Base-by-base conservation (phyloP, 2,329 filamentous ascomycete species). In the Scopulariopsis brevicaulis region DNA sequence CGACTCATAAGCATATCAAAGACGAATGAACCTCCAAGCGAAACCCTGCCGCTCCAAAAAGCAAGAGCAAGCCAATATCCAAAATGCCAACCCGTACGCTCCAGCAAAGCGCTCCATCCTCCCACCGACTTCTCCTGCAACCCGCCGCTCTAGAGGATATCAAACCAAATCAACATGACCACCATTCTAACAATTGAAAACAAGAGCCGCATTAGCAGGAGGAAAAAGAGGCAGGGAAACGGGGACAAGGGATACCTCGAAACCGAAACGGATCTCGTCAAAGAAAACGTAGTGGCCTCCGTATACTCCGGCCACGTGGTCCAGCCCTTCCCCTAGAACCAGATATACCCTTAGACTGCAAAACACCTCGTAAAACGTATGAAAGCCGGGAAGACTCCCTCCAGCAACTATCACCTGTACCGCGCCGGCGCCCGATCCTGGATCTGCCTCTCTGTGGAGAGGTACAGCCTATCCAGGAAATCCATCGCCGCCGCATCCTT, bases 401-500 rank as follows among this genome's bases (percentile, higher is more conserved):
- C n/a, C 37, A 35, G 24, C 51, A 12, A 14, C n/a, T 60, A 71
- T 58, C 25, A 57, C 43, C 71, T 72, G 63, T 76, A 77, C 37
- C 74, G 71, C 24, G 68, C 68, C 25, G 70, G 67, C 10, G 77
- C 74, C 59, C 87, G 79, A 62, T 90, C 84, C 67, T 89, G 83
- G 65, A 94, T 92, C 71, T 87, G 79, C 69, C 82, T 81, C 74
- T 94, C 90, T 56, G 89, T 94, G 65, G 85, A 82, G 76, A 89
- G 81, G 79, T 95, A 95, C 71, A 95, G 77, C 69, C 79, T 79
- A 74, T 93, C 88, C 67, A 94, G 77, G 68, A 86, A 89, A 64
- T 89, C 83, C 89, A 94, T 93, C 59, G 90, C 89, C 62, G 81
- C 80, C 52, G 88, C 86, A 73, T 95, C 90, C 74, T 90, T 91